Conservation (phyloP, 2,329 filamentous ascomycete genomes). For the Cryphonectria naterciae region DNA sequence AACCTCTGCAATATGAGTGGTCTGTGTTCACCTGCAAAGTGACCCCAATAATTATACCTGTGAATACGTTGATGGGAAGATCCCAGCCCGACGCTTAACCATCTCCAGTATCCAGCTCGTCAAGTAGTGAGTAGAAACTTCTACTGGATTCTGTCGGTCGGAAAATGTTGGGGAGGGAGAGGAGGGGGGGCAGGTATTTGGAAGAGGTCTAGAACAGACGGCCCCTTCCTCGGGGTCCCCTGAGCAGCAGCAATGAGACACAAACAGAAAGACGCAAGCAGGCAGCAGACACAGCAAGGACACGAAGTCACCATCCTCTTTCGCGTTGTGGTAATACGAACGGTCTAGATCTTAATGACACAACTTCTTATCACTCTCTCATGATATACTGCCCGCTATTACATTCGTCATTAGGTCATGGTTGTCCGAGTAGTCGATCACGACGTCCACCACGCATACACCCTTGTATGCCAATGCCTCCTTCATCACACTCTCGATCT, state of each 20-base stretch:
- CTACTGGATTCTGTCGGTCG: neutral
- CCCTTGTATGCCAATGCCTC: conserved; percentile 47
- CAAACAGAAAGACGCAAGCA: neutral
- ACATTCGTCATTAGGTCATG: conserved; percentile 46
- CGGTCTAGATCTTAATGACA: neutral
- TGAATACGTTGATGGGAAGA: neutral
- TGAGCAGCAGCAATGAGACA: neutral
- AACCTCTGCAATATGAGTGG: too few relatives aligned
- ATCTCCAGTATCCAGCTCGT: neutral
- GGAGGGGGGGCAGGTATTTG: too few relatives aligned
- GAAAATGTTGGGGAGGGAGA: too few relatives aligned
- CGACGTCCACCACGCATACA: conserved; percentile 50
- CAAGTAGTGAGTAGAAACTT: neutral
- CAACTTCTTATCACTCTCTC: neutral
- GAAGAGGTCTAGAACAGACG: neutral
- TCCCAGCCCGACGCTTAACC: neutral
- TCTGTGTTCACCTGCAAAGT: neutral
- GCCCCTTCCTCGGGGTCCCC: neutral
- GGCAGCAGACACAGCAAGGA: neutral
- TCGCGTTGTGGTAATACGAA: too few relatives aligned
- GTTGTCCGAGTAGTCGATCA: conserved; percentile 50
- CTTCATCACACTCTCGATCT: conserved; percentile 48
- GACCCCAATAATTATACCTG: neutral
- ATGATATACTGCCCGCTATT: conserved; percentile 36
- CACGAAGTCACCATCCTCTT: neutral